Evolutionary conservation across 345 rosid species (phyloP).

Genomic region (Draba incana): DNA sequence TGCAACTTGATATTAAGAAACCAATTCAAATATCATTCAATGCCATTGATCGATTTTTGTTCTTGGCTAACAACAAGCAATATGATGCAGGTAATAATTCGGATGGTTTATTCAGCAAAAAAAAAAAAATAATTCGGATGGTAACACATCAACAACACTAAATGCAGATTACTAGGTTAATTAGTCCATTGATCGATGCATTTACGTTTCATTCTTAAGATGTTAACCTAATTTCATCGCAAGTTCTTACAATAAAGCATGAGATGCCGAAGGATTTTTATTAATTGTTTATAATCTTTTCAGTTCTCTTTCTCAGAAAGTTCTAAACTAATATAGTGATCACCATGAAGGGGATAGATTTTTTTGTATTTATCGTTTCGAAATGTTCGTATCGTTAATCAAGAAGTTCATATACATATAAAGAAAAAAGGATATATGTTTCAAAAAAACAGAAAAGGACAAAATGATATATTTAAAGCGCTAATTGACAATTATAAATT

Average conservation of each 20-base stretch:
- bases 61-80: no score
- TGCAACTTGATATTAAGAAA: conserved; percentile 33
- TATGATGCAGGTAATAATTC: no score
- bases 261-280: background rate
- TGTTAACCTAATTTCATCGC: background rate
- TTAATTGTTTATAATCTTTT: no score
- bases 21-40: background rate
- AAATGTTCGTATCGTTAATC: background rate
- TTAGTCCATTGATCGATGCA: background rate
- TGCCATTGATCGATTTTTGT: background rate
- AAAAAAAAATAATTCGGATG: no score
- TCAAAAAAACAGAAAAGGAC: no score
- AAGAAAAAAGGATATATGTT: background rate
- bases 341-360: background rate
- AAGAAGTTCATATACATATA: background rate
- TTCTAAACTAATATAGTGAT: no score
- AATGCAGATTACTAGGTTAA: no score
- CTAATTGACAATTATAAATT: conserved; percentile 4
- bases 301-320: no score
- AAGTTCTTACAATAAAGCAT: background rate
- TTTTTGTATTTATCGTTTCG: background rate
- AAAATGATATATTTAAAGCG: background rate
- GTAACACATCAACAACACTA: no score
- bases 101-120: no score
- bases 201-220: conserved; percentile 6